Base-by-base conservation (phyloP, 805 yeast genomes). In the Lachancea fermentati region DNA sequence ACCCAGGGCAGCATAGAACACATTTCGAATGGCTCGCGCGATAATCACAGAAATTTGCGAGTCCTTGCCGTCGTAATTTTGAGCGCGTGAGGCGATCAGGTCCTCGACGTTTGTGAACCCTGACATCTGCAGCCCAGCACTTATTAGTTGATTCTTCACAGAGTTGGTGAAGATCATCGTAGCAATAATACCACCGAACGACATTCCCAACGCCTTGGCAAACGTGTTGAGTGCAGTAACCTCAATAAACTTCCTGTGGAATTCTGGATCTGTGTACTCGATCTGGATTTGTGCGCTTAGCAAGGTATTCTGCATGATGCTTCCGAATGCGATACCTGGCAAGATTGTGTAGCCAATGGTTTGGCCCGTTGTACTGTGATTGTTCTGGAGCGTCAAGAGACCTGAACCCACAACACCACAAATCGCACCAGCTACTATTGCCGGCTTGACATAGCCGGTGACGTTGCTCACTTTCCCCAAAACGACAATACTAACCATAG, bases 301-400 rank as follows among this genome's bases (percentile, higher is more conserved):
- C 35, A 63, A 25, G 4, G 58, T 46, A n/a, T 62, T 41, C 46
- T 67, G 72, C 48, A 65, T 45, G 19, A 52, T 44, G 4, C 55
- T 36, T 16, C 72, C 74, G 28, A 66, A 48, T 3, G 60, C 62
- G 8, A 63, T 39, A 39, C 73, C 73, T 3, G 65, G 60, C 13
- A 67, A 52, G 30, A 69, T 64, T 34, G 66, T 42, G 14, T 55
- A 48, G 3, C 73, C 74, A 30, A 67, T 66, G 30, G 57, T 58
- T 28, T 52, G 29, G 0, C 59, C 38, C 4, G 44, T 39, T 3
- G 52, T 41, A 2, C 71, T 58, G 29, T 58, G 46, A 24, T 55
- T 62, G 3, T 55, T 50, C 31, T 66, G 52, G 15, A 67, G 42
- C 5, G 60, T 50, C 12, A 65, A 13, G 12, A 59, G 33, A 6